phyloP scores from a whole-genome alignment of 2,329 filamentous ascomycete species.

The Colletotrichum tabaci region DNA sequence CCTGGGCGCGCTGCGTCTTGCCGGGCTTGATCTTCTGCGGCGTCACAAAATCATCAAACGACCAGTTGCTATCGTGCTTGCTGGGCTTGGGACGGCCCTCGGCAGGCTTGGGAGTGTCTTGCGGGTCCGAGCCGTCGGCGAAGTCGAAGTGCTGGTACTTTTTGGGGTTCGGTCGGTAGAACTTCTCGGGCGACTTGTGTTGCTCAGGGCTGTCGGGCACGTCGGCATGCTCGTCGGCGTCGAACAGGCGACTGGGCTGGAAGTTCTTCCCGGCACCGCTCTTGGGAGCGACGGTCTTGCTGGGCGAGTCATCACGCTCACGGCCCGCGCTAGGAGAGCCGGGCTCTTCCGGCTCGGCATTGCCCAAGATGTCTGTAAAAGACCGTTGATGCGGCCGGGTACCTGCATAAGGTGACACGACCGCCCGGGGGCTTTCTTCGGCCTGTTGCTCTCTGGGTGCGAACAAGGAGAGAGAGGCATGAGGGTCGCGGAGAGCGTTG shows the following conservation, averaged over 20 bases:
- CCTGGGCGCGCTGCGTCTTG: conserved; percentile 74
- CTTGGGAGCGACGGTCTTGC: conserved; percentile 64
- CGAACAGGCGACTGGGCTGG: conserved; percentile 75
- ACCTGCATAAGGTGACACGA: conserved; percentile 75
- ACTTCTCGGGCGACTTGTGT: conserved; percentile 57
- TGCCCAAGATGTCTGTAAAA: conserved; percentile 80
- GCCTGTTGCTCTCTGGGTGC: conserved; percentile 74
- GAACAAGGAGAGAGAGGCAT: conserved; percentile 83
- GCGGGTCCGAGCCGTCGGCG: conserved; percentile 73
- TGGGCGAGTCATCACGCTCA: conserved; percentile 68
- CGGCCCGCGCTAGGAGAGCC: conserved; percentile 55
- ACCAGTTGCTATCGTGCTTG: conserved; percentile 84
- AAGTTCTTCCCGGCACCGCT: conserved; percentile 73
- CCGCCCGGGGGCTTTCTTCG: conserved; percentile 46
- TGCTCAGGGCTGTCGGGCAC: conserved; percentile 60
- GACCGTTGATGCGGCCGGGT: conserved; percentile 75
- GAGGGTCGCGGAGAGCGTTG: conserved; percentile 73
- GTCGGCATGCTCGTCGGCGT: conserved; percentile 62
- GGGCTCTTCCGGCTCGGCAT: conserved; percentile 56
- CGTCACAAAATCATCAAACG: conserved; percentile 89
- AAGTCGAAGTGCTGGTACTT: conserved; percentile 93
- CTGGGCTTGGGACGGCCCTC: conserved; percentile 62
- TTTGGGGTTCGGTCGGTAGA: conserved; percentile 77
- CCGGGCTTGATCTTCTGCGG: conserved; percentile 79
- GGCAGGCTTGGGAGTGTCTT: conserved; percentile 62